These are phyloP conservation scores for Colletotrichum cuscutae DNA, from an alignment of 2,329 filamentous ascomycete species.

Conservation along the genomic window DNA sequence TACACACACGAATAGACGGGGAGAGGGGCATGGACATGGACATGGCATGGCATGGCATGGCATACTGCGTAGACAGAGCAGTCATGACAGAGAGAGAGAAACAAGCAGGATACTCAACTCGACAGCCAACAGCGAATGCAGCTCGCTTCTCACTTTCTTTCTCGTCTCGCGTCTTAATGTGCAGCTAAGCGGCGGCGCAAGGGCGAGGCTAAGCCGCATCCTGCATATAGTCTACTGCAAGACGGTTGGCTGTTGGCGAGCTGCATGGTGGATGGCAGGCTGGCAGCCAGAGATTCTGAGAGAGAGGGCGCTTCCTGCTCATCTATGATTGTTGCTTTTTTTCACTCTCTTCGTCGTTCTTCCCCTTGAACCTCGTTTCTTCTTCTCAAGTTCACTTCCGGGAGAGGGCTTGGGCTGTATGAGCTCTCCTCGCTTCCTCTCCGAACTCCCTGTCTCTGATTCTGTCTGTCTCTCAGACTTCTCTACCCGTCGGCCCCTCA, in stretches of 20 bases:
- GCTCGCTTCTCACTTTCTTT: neutral
- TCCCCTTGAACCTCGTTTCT: neutral
- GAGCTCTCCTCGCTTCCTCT: neutral
- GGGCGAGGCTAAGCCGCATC: neutral
- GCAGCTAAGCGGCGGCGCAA: neutral
- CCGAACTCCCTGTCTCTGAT: neutral
- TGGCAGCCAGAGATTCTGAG: too few species aligned
- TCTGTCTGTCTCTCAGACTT: too few species aligned
- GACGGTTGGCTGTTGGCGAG: conserved; percentile 9
- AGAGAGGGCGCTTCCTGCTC: neutral
- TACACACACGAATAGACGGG: neutral
- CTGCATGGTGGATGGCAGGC: too few species aligned
- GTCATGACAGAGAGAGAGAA: neutral
- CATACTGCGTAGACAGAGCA: neutral
- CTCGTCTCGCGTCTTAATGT: neutral
- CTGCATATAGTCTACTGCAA: conserved; percentile 16
- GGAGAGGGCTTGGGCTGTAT: neutral
- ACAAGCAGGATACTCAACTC: neutral
- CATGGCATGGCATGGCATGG: neutral
- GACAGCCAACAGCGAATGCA: neutral
- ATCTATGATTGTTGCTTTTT: neutral
- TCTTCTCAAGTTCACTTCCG: neutral
- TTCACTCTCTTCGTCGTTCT: neutral
- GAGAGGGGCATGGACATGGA: neutral
- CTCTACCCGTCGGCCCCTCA: neutral